A percentile compares a stretch with the other conserved stretches of the same genome.
Evolutionary conservation across 768 basidiomycete species (phyloP).

Genomic region (Suillus alpinus): DNA sequence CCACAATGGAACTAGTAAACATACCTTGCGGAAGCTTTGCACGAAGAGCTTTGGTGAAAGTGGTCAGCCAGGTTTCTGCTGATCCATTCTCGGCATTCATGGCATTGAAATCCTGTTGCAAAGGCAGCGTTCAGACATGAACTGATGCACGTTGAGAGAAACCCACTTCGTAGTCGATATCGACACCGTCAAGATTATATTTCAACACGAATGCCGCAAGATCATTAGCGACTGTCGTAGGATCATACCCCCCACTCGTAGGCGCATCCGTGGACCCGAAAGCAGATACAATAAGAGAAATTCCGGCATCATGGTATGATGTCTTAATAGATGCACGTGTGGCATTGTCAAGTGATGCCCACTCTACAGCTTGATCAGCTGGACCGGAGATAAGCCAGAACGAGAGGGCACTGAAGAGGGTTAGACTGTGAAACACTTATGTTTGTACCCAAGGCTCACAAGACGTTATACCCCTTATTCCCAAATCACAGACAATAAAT

Average conservation of each 20-base stretch:
- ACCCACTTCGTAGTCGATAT: constrained; percentile 66
- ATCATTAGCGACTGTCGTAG: constrained; percentile 56
- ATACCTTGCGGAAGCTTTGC: constrained; percentile 25
- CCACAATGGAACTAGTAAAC: background rate
- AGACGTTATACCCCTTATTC: constrained; percentile 55
- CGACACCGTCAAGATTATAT: constrained; percentile 64
- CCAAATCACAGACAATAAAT: background rate
- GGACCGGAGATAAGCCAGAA: constrained; percentile 58
- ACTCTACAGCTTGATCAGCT: constrained; percentile 59
- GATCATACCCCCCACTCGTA: constrained; percentile 55
- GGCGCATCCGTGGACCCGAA: constrained; percentile 57
- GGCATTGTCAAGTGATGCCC: constrained; percentile 43
- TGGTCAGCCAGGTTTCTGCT: constrained; percentile 45
- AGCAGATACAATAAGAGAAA: constrained; percentile 60
- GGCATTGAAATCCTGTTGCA: constrained; percentile 55
- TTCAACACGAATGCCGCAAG: constrained; percentile 65
- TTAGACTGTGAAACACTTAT: background rate
- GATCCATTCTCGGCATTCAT: constrained; percentile 48
- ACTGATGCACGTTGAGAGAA: background rate
- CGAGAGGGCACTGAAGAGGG: constrained; percentile 38
- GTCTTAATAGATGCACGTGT: constrained; percentile 49
- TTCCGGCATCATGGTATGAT: constrained; percentile 55
- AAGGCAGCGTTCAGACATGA: background rate
- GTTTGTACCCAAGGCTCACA: constrained; percentile 33
- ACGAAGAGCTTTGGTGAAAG: constrained; percentile 31